phyloP scores from a whole-genome alignment of 805 yeast genomes.

The Torulaspora quercuum region DNA sequence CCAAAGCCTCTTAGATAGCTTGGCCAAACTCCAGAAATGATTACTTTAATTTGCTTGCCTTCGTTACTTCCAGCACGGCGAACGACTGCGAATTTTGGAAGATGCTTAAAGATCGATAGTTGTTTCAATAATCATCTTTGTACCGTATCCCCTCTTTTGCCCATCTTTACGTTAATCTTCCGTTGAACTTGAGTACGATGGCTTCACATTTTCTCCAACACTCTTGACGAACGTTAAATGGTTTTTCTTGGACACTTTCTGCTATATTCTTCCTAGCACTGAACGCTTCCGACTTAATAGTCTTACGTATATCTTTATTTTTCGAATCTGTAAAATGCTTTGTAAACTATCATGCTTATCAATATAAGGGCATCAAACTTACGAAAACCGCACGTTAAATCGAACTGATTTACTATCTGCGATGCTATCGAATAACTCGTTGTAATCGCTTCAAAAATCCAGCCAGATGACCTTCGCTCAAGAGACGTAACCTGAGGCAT shows the following conservation, averaged over 20 bases:
- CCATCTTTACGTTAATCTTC: too few relatives aligned
- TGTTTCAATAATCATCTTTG: too few relatives aligned
- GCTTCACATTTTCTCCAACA: background rate
- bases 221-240: background rate
- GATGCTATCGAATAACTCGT: too few relatives aligned
- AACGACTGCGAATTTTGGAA: background rate
- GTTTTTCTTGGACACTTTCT: slow-evolving; percentile 6
- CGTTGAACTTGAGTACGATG: slow-evolving; percentile 5
- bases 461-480: too few relatives aligned
- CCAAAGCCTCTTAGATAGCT: slow-evolving; percentile 39
- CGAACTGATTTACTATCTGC: too few relatives aligned
- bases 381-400: background rate
- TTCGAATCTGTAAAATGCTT: slow-evolving; percentile 9
- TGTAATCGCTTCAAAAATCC: too few relatives aligned
- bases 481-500: too few relatives aligned
- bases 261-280: slow-evolving; percentile 1
- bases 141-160: slow-evolving; percentile 1
- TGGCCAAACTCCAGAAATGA: slow-evolving; percentile 38
- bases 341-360: slow-evolving; percentile 3
- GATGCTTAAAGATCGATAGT: slow-evolving; percentile 1
- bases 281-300: slow-evolving; percentile 10
- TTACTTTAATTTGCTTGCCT: slow-evolving; percentile 10
- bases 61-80: slow-evolving; percentile 5
- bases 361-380: background rate
- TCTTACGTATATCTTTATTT: slow-evolving; percentile 11